phyloP scores from a whole-genome alignment of 805 yeast genomes.

The Trichomonascus vanleenenianus region DNA sequence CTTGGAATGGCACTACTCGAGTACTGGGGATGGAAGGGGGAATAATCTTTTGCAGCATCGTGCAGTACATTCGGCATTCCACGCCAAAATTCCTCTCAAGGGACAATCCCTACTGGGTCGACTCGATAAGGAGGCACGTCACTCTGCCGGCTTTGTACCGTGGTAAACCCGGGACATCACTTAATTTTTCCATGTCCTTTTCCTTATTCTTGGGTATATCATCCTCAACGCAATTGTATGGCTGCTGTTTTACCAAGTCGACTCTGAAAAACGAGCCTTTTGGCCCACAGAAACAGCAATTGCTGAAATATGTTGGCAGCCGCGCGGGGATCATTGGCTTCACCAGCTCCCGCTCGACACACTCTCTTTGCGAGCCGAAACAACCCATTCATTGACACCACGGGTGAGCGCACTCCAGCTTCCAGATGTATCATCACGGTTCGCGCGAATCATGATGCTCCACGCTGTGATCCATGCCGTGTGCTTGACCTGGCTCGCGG shows the following conservation, averaged over 20 bases:
- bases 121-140: conserved; percentile 10
- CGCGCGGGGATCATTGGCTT: conserved; percentile 37
- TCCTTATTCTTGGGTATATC: conserved; percentile 27
- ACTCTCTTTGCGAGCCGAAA: conserved; percentile 62
- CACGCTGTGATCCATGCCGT: conserved; percentile 44
- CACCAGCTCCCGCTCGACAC: conserved; percentile 39
- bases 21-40: conserved; percentile 30
- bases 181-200: neutral
- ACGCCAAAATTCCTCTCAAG: conserved; percentile 25
- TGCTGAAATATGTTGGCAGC: conserved; percentile 29
- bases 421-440: conserved; percentile 56
- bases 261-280: neutral
- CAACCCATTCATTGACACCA: conserved; percentile 51
- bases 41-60: conserved; percentile 15
- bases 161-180: conserved; percentile 16
- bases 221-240: conserved; percentile 24
- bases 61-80: conserved; percentile 18
- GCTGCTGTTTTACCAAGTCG: conserved; percentile 12
- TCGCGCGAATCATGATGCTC: conserved; percentile 43
- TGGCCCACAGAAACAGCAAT: neutral
- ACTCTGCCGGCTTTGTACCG: conserved; percentile 25
- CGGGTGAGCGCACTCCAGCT: conserved; percentile 60
- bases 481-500: conserved; percentile 18
- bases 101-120: conserved; percentile 16
- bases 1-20: conserved; percentile 25